Evolutionary conservation across 352 stramenopile genomes (phyloP).

Genomic region (Phytophthora hibernalis): DNA sequence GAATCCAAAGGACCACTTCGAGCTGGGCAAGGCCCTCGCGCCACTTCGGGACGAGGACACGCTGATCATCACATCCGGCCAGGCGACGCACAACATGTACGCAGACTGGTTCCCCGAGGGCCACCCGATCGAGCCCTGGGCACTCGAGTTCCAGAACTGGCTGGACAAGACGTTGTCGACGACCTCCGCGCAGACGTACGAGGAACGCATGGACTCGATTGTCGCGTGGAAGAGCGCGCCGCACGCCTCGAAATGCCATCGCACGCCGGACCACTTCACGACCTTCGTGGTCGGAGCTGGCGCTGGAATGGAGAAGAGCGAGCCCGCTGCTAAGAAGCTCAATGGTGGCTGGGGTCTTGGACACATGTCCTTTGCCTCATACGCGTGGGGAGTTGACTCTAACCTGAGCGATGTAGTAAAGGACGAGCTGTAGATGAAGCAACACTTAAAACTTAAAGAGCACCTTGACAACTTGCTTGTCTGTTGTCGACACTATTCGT

Average conservation of each 20-base stretch:
- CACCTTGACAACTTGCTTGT: not conserved
- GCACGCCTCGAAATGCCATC: conserved; percentile 46
- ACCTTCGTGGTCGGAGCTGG: conserved; percentile 57
- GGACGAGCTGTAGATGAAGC: conserved; percentile 33
- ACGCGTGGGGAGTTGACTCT: conserved; percentile 43
- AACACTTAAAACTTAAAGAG: conserved; percentile 8
- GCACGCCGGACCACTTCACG: conserved; percentile 57
- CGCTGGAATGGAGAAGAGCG: conserved; percentile 50
- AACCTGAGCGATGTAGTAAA: conserved; percentile 35
- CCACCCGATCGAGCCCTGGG: conserved; percentile 36
- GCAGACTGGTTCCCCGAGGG: conserved; percentile 28
- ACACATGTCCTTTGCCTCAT: conserved; percentile 51
- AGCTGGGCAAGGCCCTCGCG: conserved; percentile 60
- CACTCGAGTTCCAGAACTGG: conserved; percentile 45
- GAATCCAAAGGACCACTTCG: conserved; percentile 48
- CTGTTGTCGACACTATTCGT: not conserved
- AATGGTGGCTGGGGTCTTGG: conserved; percentile 43
- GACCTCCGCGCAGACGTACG: conserved; percentile 27
- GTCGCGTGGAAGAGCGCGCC: conserved; percentile 49
- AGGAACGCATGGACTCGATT: conserved; percentile 36
- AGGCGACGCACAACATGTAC: conserved; percentile 53
- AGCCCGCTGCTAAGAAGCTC: conserved; percentile 38
- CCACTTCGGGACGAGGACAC: conserved; percentile 71
- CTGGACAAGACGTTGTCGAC: conserved; percentile 43
- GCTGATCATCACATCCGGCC: conserved; percentile 76